Percentiles rank a stretch among this genome's conserved stretches.
Evolutionary conservation across 345 rosid genomes (phyloP).

Genomic region (Acer yangbiense): DNA sequence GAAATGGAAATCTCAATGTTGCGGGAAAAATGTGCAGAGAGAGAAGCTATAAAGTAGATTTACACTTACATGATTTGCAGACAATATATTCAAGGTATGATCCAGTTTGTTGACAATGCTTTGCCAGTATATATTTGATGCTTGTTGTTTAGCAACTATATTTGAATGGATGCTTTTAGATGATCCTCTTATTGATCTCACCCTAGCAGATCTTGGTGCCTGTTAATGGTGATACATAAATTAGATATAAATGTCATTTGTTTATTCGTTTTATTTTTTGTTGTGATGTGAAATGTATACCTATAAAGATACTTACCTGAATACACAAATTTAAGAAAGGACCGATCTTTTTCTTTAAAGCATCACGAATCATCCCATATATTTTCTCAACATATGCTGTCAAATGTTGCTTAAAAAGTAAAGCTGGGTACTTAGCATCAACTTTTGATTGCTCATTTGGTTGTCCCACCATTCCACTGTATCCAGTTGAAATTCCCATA

Average conservation of each 20-base stretch:
- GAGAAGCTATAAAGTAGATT: conserved; percentile 7
- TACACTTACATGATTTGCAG: conserved; percentile 51
- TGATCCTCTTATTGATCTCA: conserved; percentile 43
- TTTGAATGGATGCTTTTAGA: conserved; percentile 44
- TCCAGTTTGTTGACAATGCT: conserved; percentile 56
- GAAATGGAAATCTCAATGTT: conserved; percentile 2
- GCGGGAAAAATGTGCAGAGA: neutral
- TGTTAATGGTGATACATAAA: conserved; percentile 26
- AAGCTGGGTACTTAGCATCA: conserved; percentile 75
- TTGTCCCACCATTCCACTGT: conserved; percentile 58
- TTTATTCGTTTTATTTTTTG: neutral
- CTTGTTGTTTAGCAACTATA: conserved; percentile 52
- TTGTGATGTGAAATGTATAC: neutral
- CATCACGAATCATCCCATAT: conserved; percentile 66
- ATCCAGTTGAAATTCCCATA: conserved; percentile 54
- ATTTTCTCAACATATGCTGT: conserved; percentile 72
- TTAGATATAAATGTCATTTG: neutral
- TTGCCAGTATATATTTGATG: conserved; percentile 65
- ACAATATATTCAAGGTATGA: conserved; percentile 43
- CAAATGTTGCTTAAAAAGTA: conserved; percentile 72
- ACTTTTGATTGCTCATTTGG: conserved; percentile 47
- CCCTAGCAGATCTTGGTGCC: conserved; percentile 58
- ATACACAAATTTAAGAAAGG: conserved; percentile 62
- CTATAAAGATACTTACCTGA: conserved; percentile 40
- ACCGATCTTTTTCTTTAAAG: conserved; percentile 64